phyloP scores from a whole-genome alignment of 2,329 filamentous ascomycete species.

The Botryotinia convoluta region DNA sequence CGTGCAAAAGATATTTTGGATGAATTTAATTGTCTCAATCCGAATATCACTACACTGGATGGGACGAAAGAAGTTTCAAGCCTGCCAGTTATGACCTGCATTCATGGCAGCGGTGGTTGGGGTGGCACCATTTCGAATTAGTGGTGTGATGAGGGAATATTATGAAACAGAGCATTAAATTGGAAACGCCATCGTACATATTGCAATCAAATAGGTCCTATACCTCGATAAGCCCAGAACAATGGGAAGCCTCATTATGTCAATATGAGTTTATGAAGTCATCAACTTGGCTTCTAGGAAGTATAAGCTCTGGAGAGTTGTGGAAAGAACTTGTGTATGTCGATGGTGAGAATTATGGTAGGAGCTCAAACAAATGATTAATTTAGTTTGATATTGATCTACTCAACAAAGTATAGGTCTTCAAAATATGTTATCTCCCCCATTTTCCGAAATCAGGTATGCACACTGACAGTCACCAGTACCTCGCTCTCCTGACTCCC shows the following conservation, averaged over 20 bases:
- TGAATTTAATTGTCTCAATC: no score
- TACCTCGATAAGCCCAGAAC: background rate
- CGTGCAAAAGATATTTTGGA: no score
- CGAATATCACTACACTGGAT: no score
- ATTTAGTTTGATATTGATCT: background rate
- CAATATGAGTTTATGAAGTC: background rate
- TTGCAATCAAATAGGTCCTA: no score
- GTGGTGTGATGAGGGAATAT: no score
- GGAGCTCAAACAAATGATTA: background rate
- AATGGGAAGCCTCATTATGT: background rate
- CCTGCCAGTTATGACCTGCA: no score
- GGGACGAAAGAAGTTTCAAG: no score
- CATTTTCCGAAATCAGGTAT: background rate
- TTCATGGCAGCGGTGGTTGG: no score
- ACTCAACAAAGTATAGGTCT: background rate
- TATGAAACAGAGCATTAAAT: no score
- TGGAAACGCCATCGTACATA: no score
- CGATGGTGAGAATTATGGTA: background rate
- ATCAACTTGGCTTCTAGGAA: constrained; percentile 21
- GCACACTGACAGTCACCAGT: constrained; percentile 35
- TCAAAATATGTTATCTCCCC: background rate
- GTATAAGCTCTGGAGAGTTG: constrained; percentile 20
- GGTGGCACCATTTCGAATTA: no score
- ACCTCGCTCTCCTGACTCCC: constrained; percentile 55
- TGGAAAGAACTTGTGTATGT: constrained; percentile 10